These are phyloP conservation scores for Blastomyces parvus DNA, from an alignment of 2,329 filamentous ascomycete genomes.

Conservation along the genomic window DNA sequence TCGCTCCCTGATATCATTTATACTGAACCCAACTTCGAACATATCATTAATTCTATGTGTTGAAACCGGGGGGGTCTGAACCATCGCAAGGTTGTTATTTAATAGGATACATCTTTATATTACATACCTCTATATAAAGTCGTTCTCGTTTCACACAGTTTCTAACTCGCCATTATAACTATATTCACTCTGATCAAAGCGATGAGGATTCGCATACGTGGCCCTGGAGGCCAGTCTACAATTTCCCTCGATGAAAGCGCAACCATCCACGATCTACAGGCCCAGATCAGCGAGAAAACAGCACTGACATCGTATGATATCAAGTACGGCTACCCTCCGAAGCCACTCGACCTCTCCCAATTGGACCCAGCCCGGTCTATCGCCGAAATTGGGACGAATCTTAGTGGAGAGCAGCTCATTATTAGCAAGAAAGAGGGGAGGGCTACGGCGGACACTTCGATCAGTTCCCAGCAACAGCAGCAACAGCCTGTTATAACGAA, in stretches of 20 bases:
- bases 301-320: conserved; percentile 59
- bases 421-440: conserved; percentile 41
- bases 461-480: background rate
- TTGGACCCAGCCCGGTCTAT: conserved; percentile 43
- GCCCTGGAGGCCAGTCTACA: conserved; percentile 61
- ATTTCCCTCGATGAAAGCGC: conserved; percentile 60
- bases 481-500: background rate
- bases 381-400: conserved; percentile 49
- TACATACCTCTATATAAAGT: background rate
- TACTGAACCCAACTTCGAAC: background rate
- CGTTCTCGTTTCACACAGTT: background rate
- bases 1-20: background rate
- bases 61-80: background rate
- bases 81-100: background rate
- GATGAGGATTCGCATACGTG: conserved; percentile 69
- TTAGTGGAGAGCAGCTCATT: conserved; percentile 62
- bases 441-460: conserved; percentile 10
- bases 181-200: conserved; percentile 1
- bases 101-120: background rate
- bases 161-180: background rate
- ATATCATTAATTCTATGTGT: background rate
- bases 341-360: conserved; percentile 52
- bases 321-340: conserved; percentile 71
- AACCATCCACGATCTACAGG: conserved; percentile 34
- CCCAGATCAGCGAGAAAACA: conserved; percentile 48